Conservation (phyloP, 352 stramenopile genomes). For the Peronosclerospora sorghi region DNA sequence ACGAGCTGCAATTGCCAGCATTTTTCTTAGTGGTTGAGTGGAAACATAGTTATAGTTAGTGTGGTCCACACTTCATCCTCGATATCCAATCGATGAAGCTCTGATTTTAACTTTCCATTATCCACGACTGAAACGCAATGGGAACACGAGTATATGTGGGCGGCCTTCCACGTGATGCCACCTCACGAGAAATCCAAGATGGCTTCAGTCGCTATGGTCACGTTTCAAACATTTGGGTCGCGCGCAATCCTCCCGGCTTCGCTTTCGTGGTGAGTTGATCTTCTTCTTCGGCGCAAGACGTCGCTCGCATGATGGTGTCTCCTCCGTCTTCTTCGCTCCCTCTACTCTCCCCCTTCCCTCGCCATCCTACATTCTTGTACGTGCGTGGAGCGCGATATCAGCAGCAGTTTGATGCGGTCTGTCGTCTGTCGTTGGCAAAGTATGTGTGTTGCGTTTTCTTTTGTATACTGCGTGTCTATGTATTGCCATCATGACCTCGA, state of each 20-base stretch:
- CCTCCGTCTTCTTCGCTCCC: constrained; percentile 9
- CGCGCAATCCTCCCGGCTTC: constrained; percentile 78
- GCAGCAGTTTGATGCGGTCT: neutral
- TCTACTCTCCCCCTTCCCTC: constrained; percentile 5
- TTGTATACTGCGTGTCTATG: constrained; percentile 6
- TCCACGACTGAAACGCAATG: constrained; percentile 19
- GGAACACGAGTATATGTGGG: constrained; percentile 77
- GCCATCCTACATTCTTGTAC: neutral
- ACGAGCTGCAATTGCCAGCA: constrained; percentile 20
- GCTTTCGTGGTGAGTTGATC: constrained; percentile 82
- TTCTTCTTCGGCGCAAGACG: constrained; percentile 9
- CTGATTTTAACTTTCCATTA: too few relatives aligned
- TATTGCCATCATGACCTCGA: constrained; percentile 4
- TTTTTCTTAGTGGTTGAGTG: constrained; percentile 7
- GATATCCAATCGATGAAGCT: neutral
- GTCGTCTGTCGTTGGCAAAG: constrained; percentile 8
- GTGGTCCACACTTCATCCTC: constrained; percentile 1
- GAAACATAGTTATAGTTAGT: neutral
- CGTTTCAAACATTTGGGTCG: constrained; percentile 82
- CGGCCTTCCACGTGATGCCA: constrained; percentile 69
- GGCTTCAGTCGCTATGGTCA: constrained; percentile 76
- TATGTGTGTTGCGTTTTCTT: constrained; percentile 15
- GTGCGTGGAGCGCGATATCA: too few relatives aligned
- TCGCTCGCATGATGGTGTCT: constrained; percentile 25
- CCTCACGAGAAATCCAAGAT: constrained; percentile 72